Percentiles rank a stretch among this genome's conserved stretches.
These are phyloP conservation scores for Phoma herbarum DNA, from an alignment of 2,329 filamentous ascomycete species.

Conservation along the genomic window DNA sequence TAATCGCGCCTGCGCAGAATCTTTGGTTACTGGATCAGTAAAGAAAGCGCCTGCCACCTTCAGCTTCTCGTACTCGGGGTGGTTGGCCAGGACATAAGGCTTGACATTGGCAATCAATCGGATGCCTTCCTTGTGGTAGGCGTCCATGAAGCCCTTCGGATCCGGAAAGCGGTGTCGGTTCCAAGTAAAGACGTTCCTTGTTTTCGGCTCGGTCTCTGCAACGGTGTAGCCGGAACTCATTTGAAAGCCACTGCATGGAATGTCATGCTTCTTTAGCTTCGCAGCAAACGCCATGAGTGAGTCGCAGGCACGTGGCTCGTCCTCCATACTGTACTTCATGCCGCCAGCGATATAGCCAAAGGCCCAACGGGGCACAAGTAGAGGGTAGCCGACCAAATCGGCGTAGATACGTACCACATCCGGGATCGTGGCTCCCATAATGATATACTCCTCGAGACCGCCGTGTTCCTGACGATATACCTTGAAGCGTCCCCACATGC, in stretches of 20 bases:
- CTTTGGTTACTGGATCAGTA: conserved; percentile 59
- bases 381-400: conserved; percentile 71
- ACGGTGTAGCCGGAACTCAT: conserved; percentile 79
- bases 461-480: conserved; percentile 77
- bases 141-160: conserved; percentile 68
- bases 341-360: conserved; percentile 78
- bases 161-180: conserved; percentile 75
- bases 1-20: conserved; percentile 67
- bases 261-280: conserved; percentile 70
- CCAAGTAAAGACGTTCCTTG: conserved; percentile 76
- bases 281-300: conserved; percentile 68
- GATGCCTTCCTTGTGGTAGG: conserved; percentile 71
- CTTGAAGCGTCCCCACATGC: conserved; percentile 78
- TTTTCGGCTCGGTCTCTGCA: conserved; percentile 71
- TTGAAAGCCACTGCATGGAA: conserved; percentile 75
- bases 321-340: conserved; percentile 67
- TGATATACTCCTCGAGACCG: conserved; percentile 74
- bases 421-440: conserved; percentile 71
- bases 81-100: conserved; percentile 72
- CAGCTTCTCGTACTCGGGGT: conserved; percentile 71
- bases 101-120: conserved; percentile 76
- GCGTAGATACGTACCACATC: conserved; percentile 74
- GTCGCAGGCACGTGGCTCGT: conserved; percentile 64
- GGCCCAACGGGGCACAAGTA: conserved; percentile 74
- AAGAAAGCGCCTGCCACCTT: conserved; percentile 70